These are phyloP conservation scores for Debaryomyces sp. DNA, from an alignment of 1,139 yeast genomes.

Conservation along the genomic window DNA sequence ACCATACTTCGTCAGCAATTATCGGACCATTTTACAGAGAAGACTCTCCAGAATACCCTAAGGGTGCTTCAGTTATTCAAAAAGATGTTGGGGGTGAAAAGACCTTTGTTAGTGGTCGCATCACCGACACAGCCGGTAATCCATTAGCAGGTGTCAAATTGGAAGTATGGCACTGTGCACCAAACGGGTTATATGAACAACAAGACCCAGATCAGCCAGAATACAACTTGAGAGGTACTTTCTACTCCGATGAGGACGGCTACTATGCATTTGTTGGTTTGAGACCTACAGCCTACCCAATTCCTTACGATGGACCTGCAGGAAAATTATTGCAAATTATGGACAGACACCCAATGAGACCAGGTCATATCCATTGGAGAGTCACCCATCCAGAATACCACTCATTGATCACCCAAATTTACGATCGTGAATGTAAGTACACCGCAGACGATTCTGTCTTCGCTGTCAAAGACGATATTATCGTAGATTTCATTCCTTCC, in stretches of 20 bases:
- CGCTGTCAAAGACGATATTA: constrained; percentile 33
- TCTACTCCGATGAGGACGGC: constrained; percentile 16
- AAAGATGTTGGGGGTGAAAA: constrained; percentile 32
- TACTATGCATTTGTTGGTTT: constrained; percentile 16
- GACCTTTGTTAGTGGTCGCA: constrained; percentile 25
- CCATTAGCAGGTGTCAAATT: constrained; percentile 18
- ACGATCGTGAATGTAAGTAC: constrained; percentile 28
- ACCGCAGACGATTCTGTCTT: constrained; percentile 30
- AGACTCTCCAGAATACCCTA: constrained; percentile 26
- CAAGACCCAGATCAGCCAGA: constrained; percentile 28
- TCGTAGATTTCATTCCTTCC: constrained; percentile 23
- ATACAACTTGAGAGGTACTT: constrained; percentile 21
- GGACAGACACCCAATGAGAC: constrained; percentile 22
- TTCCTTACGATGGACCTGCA: constrained; percentile 20
- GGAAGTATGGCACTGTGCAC: constrained; percentile 22
- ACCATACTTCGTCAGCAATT: constrained; percentile 31
- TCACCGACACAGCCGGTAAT: constrained; percentile 17
- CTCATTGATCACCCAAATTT: constrained; percentile 16
- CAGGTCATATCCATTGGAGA: constrained; percentile 23
- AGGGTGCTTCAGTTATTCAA: constrained; percentile 30
- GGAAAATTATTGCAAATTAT: constrained; percentile 18
- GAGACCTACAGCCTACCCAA: constrained; percentile 20
- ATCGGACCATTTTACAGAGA: constrained; percentile 29
- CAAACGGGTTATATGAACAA: constrained; percentile 19
- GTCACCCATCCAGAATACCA: constrained; percentile 28